Percentiles rank a stretch among this genome's conserved stretches.
These are phyloP conservation scores for Chenopodium berlandieri DNA, from an alignment of 148 eudicot species.

Conservation along the genomic window DNA sequence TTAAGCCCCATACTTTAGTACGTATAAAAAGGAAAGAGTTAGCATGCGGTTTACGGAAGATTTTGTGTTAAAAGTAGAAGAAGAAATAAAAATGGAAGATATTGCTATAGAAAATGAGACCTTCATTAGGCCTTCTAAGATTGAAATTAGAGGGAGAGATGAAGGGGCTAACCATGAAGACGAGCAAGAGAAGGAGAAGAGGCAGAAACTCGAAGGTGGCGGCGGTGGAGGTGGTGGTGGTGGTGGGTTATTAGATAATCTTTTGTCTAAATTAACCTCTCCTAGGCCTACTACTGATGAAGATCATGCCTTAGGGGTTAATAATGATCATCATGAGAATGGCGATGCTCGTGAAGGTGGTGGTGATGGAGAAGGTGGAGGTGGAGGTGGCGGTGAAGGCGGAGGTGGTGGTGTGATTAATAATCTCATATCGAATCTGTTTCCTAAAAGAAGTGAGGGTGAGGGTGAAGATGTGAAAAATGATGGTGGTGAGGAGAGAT, in stretches of 20 bases:
- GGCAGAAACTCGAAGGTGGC: constrained; percentile 17
- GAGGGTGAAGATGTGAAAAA: neutral
- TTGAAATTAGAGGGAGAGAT: constrained; percentile 20
- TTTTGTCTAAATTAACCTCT: constrained; percentile 23
- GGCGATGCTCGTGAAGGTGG: neutral
- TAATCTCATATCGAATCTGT: constrained; percentile 19
- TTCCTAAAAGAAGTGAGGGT: constrained; percentile 14
- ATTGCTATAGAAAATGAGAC: constrained; percentile 3
- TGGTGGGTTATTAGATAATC: constrained; percentile 29
- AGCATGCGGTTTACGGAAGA: neutral
- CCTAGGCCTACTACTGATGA: constrained; percentile 16
- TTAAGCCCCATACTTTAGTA: neutral
- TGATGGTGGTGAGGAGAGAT: neutral
- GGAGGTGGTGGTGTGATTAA: constrained; percentile 26
- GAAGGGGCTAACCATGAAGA: constrained; percentile 13
- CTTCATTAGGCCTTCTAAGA: neutral
- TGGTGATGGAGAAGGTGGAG: neutral
- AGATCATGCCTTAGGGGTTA: neutral
- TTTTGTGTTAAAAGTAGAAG: neutral
- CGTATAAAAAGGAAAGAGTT: neutral
- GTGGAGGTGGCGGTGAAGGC: neutral
- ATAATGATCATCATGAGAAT: neutral
- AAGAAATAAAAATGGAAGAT: constrained; percentile 27
- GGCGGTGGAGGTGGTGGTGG: neutral
- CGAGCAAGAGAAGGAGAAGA: constrained; percentile 21